Evolutionary conservation across 768 basidiomycete species (phyloP).

Genomic region (Leccinum arenicola): DNA sequence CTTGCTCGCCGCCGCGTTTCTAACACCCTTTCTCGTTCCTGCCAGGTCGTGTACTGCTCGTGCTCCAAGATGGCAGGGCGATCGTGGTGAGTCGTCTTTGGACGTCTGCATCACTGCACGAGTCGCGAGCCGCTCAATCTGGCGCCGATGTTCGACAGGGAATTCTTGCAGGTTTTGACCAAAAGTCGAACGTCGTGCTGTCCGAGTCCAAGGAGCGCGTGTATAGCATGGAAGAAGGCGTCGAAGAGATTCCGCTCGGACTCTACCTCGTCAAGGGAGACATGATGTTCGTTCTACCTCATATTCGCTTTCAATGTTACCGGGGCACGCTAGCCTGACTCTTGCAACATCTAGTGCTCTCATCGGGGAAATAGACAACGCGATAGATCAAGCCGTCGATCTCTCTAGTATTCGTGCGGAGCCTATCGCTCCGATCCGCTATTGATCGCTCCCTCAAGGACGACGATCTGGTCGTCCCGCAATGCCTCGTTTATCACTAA

Average conservation of each 20-base stretch:
- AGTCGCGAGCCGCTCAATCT: background rate
- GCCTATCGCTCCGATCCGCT: conserved; percentile 79
- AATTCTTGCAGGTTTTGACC: conserved; percentile 87
- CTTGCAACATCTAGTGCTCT: conserved; percentile 48
- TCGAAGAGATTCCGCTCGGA: conserved; percentile 92
- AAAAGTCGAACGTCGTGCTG: conserved; percentile 94
- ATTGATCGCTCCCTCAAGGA: conserved; percentile 36
- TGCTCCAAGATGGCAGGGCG: conserved; percentile 82
- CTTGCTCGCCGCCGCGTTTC: background rate
- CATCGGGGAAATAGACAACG: conserved; percentile 85
- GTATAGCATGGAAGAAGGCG: conserved; percentile 86
- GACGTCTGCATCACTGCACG: background rate
- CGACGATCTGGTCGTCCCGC: background rate
- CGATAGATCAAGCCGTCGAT: conserved; percentile 71
- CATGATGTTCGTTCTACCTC: conserved; percentile 76
- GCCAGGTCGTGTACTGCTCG: background rate
- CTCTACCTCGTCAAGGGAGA: conserved; percentile 98
- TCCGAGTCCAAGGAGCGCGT: conserved; percentile 93
- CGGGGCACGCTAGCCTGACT: background rate
- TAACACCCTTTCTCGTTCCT: background rate
- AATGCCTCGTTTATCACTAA: background rate
- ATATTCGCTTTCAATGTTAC: background rate
- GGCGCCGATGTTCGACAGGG: conserved; percentile 50
- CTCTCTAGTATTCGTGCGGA: conserved; percentile 79
- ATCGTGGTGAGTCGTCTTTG: conserved; percentile 68